These are phyloP conservation scores for maize (Zea mays) DNA, from an alignment of 176 grass and related monocot genomes.

Conservation along the genomic window Zm-B73-REFERENCE-NAM-5.0 NC_050097.1:28352501-28353000, in stretches of 20 bases:
- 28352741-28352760: constrained; percentile 2
- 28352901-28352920: constrained; percentile 9
- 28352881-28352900: constrained; percentile 8
- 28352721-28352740: background rate
- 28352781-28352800: background rate
- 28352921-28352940: constrained; percentile 1
- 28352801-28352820: constrained; percentile 4
- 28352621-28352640: constrained; percentile 24
- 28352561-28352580: constrained; percentile 23
- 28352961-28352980: too few species aligned
- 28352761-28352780: background rate
- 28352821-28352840: background rate
- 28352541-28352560: constrained; percentile 43
- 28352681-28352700: constrained; percentile 3
- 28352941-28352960: too few species aligned
- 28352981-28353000: background rate
- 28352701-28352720: background rate
- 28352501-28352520: constrained; percentile 9
- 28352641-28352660: constrained; percentile 15
- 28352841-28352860: background rate
- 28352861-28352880: constrained; percentile 7
- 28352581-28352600: constrained; percentile 43
- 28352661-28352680: background rate
- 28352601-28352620: constrained; percentile 55
- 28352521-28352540: constrained; percentile 45